A percentile compares a stretch with the other conserved stretches of the same genome.
phyloP scores from a whole-genome alignment of 192 early-diverging fungal genomes.

The Gamsiella multidivaricata region DNA sequence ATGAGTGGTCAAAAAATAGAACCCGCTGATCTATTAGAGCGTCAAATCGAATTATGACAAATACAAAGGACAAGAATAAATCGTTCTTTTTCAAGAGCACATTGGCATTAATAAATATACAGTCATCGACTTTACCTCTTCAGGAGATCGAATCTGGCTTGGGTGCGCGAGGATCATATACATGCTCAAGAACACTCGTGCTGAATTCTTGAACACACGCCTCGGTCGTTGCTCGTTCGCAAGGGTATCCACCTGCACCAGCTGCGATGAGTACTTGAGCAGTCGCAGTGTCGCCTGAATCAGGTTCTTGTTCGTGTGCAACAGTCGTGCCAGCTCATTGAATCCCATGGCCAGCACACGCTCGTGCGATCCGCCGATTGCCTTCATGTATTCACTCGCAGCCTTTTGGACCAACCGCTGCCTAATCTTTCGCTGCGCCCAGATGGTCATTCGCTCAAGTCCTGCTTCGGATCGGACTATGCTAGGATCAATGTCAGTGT shows the following conservation, averaged over 20 bases:
- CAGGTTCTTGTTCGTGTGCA: constrained; percentile 48
- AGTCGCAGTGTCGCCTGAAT: constrained; percentile 56
- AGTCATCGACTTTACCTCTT: constrained; percentile 59
- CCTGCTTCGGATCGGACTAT: no score
- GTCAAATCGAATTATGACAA: not conserved
- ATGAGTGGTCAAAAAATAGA: no score
- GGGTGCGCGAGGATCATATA: constrained; percentile 81
- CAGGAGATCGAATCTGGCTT: constrained; percentile 65
- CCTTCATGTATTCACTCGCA: constrained; percentile 36
- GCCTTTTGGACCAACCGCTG: constrained; percentile 23
- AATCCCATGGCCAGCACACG: constrained; percentile 32
- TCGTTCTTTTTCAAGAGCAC: constrained; percentile 56
- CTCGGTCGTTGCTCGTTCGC: not conserved
- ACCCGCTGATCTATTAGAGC: no score
- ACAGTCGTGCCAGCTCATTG: constrained; percentile 28
- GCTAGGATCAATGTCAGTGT: not conserved
- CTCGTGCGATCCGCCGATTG: constrained; percentile 40
- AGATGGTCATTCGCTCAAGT: constrained; percentile 10
- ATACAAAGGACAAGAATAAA: not conserved
- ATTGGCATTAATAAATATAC: no score
- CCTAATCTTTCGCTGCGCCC: constrained; percentile 21
- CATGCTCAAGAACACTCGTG: constrained; percentile 75
- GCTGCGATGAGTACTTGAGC: constrained; percentile 38
- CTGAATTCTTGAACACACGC: constrained; percentile 29
- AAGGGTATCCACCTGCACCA: constrained; percentile 12